Evolutionary conservation across 108 stramenopile species (phyloP).

Genomic region (Pseudonitzschia delicatissima): DNA sequence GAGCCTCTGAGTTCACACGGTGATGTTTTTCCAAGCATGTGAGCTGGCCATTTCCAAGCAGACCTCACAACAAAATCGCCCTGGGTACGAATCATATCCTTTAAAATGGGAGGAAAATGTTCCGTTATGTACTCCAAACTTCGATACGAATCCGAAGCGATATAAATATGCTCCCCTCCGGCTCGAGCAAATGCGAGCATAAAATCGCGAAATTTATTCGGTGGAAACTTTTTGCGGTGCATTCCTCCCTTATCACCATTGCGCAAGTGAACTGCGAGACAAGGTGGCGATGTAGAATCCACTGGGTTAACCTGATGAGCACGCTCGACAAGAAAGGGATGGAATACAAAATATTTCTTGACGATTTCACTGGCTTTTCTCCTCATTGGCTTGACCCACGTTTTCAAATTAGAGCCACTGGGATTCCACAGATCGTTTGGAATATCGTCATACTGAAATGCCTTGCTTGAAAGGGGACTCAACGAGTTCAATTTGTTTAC

Average conservation of each 20-base stretch:
- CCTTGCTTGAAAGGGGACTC: slow-evolving; percentile 32
- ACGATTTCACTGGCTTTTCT: slow-evolving; percentile 17
- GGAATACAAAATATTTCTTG: slow-evolving; percentile 29
- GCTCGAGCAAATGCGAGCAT: slow-evolving; percentile 28
- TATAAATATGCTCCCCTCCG: slow-evolving; percentile 27
- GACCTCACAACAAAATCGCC: slow-evolving; percentile 24
- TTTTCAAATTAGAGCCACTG: neutral
- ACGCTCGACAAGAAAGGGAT: slow-evolving; percentile 23
- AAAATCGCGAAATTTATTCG: slow-evolving; percentile 31
- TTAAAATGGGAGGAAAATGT: slow-evolving; percentile 7
- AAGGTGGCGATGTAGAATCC: slow-evolving; percentile 9
- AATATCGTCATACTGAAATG: slow-evolving; percentile 40
- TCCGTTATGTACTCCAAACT: slow-evolving; percentile 19
- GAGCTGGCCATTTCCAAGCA: slow-evolving; percentile 37
- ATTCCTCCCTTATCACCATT: slow-evolving; percentile 43
- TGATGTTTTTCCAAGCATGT: slow-evolving; percentile 41
- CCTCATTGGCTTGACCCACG: slow-evolving; percentile 33
- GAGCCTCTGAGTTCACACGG: slow-evolving; percentile 40
- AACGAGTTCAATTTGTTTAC: slow-evolving; percentile 22
- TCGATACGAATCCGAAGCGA: slow-evolving; percentile 38
- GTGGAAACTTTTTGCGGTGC: slow-evolving; percentile 20
- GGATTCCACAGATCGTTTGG: slow-evolving; percentile 30
- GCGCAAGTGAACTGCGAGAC: slow-evolving; percentile 46
- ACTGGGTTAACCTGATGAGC: slow-evolving; percentile 20
- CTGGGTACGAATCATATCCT: slow-evolving; percentile 20